A percentile compares a stretch with the other conserved stretches of the same genome.
phyloP scores from a whole-genome alignment of 306 rosid species.

The Acacia acuminata region DNA sequence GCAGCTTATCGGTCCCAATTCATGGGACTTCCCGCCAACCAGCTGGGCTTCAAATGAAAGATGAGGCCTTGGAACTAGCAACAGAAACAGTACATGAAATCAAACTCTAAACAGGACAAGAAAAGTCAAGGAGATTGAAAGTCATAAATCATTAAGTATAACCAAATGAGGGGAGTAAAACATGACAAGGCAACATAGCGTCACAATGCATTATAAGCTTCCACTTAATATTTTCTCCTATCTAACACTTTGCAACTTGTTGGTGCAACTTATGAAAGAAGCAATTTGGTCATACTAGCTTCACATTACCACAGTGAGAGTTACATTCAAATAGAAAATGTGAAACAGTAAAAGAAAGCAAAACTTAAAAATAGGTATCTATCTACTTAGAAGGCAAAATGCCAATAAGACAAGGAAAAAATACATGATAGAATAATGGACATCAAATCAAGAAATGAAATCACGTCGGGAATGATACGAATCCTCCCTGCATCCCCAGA shows the following conservation, averaged over 20 bases:
- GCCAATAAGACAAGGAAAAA: not conserved
- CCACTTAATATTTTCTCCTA: not conserved
- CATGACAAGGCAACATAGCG: slow-evolving; percentile 2
- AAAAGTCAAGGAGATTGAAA: slow-evolving; percentile 13
- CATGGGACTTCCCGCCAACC: slow-evolving; percentile 88
- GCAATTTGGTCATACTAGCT: not conserved
- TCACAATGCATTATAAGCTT: not conserved
- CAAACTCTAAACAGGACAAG: slow-evolving; percentile 28
- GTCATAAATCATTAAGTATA: slow-evolving; percentile 1
- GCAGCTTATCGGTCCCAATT: slow-evolving; percentile 75
- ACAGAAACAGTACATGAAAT: slow-evolving; percentile 33
- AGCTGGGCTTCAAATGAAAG: slow-evolving; percentile 97
- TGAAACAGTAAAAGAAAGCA: not conserved
- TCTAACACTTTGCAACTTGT: not conserved
- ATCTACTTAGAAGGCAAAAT: not conserved
- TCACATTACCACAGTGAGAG: not conserved
- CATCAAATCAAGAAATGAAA: too few relatives aligned
- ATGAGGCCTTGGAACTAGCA: slow-evolving; percentile 93
- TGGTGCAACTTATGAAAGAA: not conserved
- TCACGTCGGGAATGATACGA: too few relatives aligned
- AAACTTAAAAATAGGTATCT: not conserved
- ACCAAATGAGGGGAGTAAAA: slow-evolving; percentile 12
- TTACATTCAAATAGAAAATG: not conserved
- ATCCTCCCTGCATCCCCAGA: not conserved
- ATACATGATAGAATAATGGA: too few relatives aligned